Conservation (phyloP, 2,329 filamentous ascomycete genomes). For the Piedraia hortae region DNA sequence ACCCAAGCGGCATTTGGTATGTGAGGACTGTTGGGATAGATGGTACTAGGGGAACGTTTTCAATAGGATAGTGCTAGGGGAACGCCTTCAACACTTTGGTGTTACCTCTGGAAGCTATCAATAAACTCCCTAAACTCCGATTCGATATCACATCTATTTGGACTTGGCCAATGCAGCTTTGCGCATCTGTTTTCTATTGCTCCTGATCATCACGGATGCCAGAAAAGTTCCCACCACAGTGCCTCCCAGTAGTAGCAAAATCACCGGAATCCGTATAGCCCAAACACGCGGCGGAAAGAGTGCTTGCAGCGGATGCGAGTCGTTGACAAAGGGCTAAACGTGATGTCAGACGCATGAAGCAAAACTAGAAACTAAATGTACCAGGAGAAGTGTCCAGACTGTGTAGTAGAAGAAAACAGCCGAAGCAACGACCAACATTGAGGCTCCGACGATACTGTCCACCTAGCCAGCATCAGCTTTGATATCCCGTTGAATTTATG, state of each 20-base stretch:
- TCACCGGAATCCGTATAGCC: slow-evolving; percentile 95
- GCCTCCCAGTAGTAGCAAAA: slow-evolving; percentile 71
- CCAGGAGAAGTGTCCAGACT: slow-evolving; percentile 93
- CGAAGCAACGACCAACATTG: slow-evolving; percentile 48
- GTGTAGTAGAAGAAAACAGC: slow-evolving; percentile 76
- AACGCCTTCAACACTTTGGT: no score
- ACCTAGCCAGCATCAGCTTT: no score
- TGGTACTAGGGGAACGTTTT: no score
- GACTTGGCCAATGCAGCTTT: no score
- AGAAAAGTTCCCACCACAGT: slow-evolving; percentile 92
- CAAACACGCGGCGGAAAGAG: slow-evolving; percentile 93
- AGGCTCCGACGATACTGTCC: slow-evolving; percentile 58
- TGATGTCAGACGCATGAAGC: not conserved
- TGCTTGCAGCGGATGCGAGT: slow-evolving; percentile 67
- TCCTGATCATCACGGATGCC: slow-evolving; percentile 92
- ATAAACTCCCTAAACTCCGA: no score
- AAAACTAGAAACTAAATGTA: slow-evolving; percentile 18
- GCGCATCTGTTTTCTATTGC: slow-evolving; percentile 89
- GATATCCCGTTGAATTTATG: no score
- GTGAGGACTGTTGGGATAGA: no score
- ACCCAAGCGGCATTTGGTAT: no score
- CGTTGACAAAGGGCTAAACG: slow-evolving; percentile 76
- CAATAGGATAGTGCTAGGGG: no score
- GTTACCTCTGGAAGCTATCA: no score
- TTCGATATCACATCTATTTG: no score